Percentiles rank a stretch among this genome's conserved stretches.
Conservation (phyloP, 805 yeast species). For the Pichia nakasei region DNA sequence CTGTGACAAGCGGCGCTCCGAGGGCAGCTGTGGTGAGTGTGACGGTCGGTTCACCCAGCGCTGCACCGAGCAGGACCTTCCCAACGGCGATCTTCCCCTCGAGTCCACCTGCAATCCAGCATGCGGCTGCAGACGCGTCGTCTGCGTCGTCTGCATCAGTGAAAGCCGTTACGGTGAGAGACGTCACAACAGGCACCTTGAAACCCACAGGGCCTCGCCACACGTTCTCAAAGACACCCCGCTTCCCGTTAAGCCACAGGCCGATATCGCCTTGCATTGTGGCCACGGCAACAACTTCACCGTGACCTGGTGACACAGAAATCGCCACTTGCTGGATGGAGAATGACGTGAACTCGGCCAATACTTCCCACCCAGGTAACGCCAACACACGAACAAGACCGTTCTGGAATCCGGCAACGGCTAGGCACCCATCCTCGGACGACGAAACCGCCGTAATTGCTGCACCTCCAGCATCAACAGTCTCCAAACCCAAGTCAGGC, state of each 20-base stretch:
- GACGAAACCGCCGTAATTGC: not conserved
- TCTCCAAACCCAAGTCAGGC: too few species aligned
- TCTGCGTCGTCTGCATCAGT: too few species aligned
- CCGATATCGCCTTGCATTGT: not conserved
- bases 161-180: not conserved
- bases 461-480: not conserved
- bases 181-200: not conserved
- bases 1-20: conserved; percentile 2
- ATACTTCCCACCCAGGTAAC: not conserved
- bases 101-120: conserved; percentile 32
- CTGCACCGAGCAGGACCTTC: conserved; percentile 34
- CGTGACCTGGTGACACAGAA: not conserved
- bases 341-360: not conserved
- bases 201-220: not conserved
- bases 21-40: conserved; percentile 7
- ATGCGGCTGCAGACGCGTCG: too few species aligned
- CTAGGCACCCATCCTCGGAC: not conserved
- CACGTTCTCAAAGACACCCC: not conserved
- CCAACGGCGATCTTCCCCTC: conserved; percentile 76
- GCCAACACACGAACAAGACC: not conserved
- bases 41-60: conserved; percentile 20
- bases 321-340: not conserved
- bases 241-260: not conserved
- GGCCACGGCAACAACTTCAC: not conserved
- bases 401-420: not conserved